Percentiles rank a stretch among this genome's conserved stretches.
phyloP scores from a whole-genome alignment of 345 rosid species.

The Pugionium dolabratum region DNA sequence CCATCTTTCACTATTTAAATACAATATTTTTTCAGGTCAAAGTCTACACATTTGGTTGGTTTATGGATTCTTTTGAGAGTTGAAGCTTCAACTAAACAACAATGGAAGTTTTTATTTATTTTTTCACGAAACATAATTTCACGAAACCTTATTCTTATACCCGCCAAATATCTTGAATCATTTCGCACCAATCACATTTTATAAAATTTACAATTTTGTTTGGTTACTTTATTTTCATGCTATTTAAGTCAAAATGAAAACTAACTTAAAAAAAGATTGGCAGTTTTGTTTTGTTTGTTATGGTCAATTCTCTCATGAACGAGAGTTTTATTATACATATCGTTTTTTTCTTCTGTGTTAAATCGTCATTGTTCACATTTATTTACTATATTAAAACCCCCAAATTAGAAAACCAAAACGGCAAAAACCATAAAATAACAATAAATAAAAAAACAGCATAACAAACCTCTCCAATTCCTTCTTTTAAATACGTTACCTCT shows the following conservation, averaged over 20 bases:
- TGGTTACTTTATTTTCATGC: neutral
- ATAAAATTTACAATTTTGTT: neutral
- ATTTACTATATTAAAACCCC: neutral
- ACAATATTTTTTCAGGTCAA: constrained; percentile 18
- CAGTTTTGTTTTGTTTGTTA: neutral
- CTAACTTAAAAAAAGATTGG: neutral
- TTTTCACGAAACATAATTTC: neutral
- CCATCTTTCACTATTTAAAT: neutral
- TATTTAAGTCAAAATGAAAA: neutral
- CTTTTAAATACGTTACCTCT: too few species aligned
- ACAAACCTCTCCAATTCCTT: too few species aligned
- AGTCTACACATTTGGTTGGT: constrained; percentile 4
- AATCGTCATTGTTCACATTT: neutral
- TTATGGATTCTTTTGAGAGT: neutral
- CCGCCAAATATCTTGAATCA: neutral
- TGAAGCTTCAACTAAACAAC: constrained; percentile 19
- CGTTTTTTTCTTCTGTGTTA: neutral
- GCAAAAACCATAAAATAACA: too few species aligned
- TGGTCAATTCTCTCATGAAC: too few species aligned
- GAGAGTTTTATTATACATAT: constrained; percentile 6
- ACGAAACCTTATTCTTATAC: too few species aligned
- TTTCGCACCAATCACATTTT: neutral
- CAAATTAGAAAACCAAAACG: constrained; percentile 8
- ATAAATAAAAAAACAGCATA: too few species aligned
- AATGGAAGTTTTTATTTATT: constrained; percentile 1